Percentiles rank a stretch among this genome's conserved stretches.
phyloP scores from a whole-genome alignment of 2,329 filamentous ascomycete genomes.

The Stagonosporopsis tanaceti region DNA sequence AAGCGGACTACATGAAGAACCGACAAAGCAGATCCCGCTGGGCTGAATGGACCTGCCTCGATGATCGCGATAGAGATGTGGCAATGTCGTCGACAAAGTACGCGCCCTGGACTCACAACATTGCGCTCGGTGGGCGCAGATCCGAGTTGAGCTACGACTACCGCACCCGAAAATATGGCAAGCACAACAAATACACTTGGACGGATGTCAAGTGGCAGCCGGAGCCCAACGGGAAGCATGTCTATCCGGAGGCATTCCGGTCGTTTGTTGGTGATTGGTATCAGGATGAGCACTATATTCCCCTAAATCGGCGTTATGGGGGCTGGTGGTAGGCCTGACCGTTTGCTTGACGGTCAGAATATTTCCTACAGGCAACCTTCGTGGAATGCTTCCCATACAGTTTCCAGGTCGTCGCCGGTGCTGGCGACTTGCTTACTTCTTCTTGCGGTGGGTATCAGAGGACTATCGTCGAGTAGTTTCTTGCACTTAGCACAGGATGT shows the following conservation, averaged over 20 bases:
- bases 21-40: slow-evolving; percentile 49
- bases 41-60: slow-evolving; percentile 45
- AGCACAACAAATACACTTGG: slow-evolving; percentile 37
- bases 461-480: slow-evolving; percentile 38
- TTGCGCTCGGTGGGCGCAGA: slow-evolving; percentile 26
- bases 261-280: slow-evolving; percentile 39
- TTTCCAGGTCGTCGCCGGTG: slow-evolving; percentile 28
- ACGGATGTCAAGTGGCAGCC: slow-evolving; percentile 44
- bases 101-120: slow-evolving; percentile 27
- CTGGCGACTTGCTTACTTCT: slow-evolving; percentile 35
- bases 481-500: slow-evolving; percentile 45
- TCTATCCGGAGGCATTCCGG: slow-evolving; percentile 38
- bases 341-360: too few relatives aligned
- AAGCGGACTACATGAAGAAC: slow-evolving; percentile 48
- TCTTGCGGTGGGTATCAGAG: slow-evolving; percentile 41
- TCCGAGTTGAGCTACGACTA: slow-evolving; percentile 47
- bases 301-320: slow-evolving; percentile 2
- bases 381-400: slow-evolving; percentile 48
- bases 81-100: slow-evolving; percentile 24
- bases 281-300: slow-evolving; percentile 29
- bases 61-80: slow-evolving; percentile 26
- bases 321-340: not conserved
- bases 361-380: slow-evolving; percentile 40
- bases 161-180: slow-evolving; percentile 43
- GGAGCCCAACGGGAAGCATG: slow-evolving; percentile 29